Evolutionary conservation across 1,284 basidiomycete species (phyloP), one percentile per base, ranked within the genome.

Genomic region (Agaricales sp.): DNA sequence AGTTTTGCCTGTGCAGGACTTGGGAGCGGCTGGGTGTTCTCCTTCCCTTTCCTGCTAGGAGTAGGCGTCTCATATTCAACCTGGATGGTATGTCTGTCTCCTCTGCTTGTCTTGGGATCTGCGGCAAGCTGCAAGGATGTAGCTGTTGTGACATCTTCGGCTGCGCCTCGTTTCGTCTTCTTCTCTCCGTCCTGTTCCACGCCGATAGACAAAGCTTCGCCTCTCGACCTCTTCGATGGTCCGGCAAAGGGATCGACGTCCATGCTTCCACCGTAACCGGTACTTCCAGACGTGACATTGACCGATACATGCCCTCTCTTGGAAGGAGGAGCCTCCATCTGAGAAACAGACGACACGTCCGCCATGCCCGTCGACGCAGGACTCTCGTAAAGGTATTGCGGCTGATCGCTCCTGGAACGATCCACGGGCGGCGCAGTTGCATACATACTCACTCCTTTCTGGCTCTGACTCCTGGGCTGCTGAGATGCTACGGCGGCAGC

Each of bases 51-150:
- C 46, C 61, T 53, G 51, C 22, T 51, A 52, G 53, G 19, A 61
- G 63, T 58, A 63, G 63, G 19, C 50, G 64, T 58, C 45, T 84
- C 83, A 57, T 93, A 93, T 63, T 95, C 92, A 50, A 96, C 84
- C 64, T 96, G 92, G 38, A 95, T 90, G 2, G 92, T 95, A 65
- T 95, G 91, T 13, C 85, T 68, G 48, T 63, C 71, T 16, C 60
- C 63, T 49, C 66, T 70, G 60, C 68, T 67, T 56, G 70, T 69
- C 51, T 62, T 61, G 11, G 62, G 54, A 45, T 71, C 68, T 14
- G 65, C 57, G 22, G 43, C 55, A 20, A 43, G 18, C 25, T 51
- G 21, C 53, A 57, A 55, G 54, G 59, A 45, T 47, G 47, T 53
- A 53, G 48, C 57, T 52, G 43, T 54, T 38, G 51, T 53, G 22